A percentile compares a stretch with the other conserved stretches of the same genome.
These are phyloP conservation scores for Fusarium papillatum DNA, from an alignment of 2,329 filamentous ascomycete species.

Conservation along the genomic window DNA sequence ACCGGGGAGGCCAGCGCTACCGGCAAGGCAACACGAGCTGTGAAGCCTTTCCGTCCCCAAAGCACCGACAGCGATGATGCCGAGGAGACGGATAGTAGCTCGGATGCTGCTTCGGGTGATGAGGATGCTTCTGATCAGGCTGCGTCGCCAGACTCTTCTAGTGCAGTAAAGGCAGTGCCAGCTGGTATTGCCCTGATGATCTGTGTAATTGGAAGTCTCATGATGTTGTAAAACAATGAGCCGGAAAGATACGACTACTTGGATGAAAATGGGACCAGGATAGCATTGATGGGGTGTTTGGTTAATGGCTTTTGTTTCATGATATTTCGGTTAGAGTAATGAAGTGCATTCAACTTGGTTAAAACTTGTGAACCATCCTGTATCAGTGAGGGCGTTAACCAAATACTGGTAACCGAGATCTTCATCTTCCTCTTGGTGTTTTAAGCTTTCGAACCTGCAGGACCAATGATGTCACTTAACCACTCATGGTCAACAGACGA, in stretches of 20 bases:
- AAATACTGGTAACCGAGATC: too few relatives aligned
- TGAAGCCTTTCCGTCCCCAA: conserved; percentile 32
- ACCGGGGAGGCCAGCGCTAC: background rate
- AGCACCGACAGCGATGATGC: conserved; percentile 5
- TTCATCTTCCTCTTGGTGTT: too few relatives aligned
- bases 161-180: background rate
- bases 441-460: background rate
- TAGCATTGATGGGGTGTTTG: conserved; percentile 20
- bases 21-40: conserved; percentile 4
- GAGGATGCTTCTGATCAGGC: background rate
- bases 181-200: conserved; percentile 22
- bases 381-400: background rate
- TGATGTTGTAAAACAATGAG: conserved; percentile 22
- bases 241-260: background rate
- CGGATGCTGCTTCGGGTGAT: background rate
- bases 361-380: background rate
- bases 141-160: background rate
- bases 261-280: background rate
- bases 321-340: background rate
- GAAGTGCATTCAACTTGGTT: background rate
- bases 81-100: conserved; percentile 13
- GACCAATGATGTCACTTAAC: background rate
- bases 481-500: background rate
- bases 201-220: conserved; percentile 26
- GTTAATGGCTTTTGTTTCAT: background rate